A percentile compares a stretch with the other conserved stretches of the same genome.
These are phyloP conservation scores for Wickerhamiella cacticola DNA, from an alignment of 805 yeast genomes.

Conservation along the genomic window DNA sequence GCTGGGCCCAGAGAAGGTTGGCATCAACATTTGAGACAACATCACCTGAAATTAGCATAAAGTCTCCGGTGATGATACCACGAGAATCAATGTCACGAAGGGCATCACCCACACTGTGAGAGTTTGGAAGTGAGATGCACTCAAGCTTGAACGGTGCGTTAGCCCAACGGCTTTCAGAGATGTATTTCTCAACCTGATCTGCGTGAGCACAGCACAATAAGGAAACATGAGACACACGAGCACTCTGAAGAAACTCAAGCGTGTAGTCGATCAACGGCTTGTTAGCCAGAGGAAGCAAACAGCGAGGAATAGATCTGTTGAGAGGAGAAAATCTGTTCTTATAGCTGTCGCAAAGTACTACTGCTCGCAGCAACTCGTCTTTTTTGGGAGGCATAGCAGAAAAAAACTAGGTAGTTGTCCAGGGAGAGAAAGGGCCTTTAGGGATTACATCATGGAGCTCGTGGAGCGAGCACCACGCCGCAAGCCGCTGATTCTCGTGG, in stretches of 20 bases:
- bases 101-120: slow-evolving; percentile 90
- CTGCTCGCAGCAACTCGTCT: slow-evolving; percentile 54
- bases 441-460: slow-evolving; percentile 14
- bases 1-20: slow-evolving; percentile 57
- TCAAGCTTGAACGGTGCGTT: slow-evolving; percentile 66
- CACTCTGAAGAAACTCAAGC: slow-evolving; percentile 80
- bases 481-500: slow-evolving; percentile 15
- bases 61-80: slow-evolving; percentile 83
- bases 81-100: slow-evolving; percentile 91
- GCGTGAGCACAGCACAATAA: slow-evolving; percentile 86
- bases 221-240: slow-evolving; percentile 81
- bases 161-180: slow-evolving; percentile 40
- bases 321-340: slow-evolving; percentile 89
- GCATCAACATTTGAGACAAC: slow-evolving; percentile 88
- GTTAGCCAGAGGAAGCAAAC: slow-evolving; percentile 83
- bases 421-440: background rate
- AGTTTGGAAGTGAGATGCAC: slow-evolving; percentile 72
- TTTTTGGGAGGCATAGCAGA: slow-evolving; percentile 17
- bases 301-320: slow-evolving; percentile 74
- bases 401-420: background rate
- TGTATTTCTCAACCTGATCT: slow-evolving; percentile 71
- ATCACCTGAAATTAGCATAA: slow-evolving; percentile 83
- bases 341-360: slow-evolving; percentile 87
- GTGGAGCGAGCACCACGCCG: slow-evolving; percentile 21
- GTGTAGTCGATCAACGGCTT: slow-evolving; percentile 93